Base-by-base conservation (phyloP, 2,329 filamentous ascomycete species). In the Pestalotiopsis sp. region DNA sequence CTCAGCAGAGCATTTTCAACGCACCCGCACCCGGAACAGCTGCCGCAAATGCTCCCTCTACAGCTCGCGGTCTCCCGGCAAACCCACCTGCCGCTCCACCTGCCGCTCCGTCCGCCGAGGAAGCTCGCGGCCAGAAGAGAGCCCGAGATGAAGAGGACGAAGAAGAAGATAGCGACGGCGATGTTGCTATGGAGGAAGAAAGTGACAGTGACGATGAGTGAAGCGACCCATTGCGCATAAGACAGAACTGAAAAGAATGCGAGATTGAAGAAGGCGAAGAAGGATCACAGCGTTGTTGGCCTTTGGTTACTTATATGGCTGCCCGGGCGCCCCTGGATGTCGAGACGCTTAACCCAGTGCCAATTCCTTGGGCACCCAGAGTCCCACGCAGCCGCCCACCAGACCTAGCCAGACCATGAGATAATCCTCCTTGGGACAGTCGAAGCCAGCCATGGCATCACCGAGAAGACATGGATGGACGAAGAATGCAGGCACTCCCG, bases 381-480 rank as follows among this genome's bases (percentile, higher is more conserved):
- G 84, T 68, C 93, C 93, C 56, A 97, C 92, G 73, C 90, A 91
- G 65, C 89, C 89, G 69, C 95, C 95, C 59, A 97, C 89, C 68
- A 97, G 83, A n/a, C 95, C 95, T 71, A 98, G 85, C 95, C 95
- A 98, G 67, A 94, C 82, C 81, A 94, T 88, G 76, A 98, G 85
- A 83, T 98, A 98, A 74, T 91, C 85, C 75, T 90, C 80, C 78
- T 85, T 83, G 77, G 85, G 80, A 74, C 88, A 90, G 73, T 87
- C 82, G 75, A 94, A 90, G 65, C 83, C 84, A 73, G 85, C 84
- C 87, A 98, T 92, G 66, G 93, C 92, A 72, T 95, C 92, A 68
- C 92, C 92, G 9, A 96, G 93, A 78, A 93, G 89, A 81, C 96
- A 98, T 27, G 96, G 95, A 82, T 99, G 96, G 74, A 98, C 87